Conservation (phyloP, 2,329 filamentous ascomycete genomes). For the Orbilia quercus region DNA sequence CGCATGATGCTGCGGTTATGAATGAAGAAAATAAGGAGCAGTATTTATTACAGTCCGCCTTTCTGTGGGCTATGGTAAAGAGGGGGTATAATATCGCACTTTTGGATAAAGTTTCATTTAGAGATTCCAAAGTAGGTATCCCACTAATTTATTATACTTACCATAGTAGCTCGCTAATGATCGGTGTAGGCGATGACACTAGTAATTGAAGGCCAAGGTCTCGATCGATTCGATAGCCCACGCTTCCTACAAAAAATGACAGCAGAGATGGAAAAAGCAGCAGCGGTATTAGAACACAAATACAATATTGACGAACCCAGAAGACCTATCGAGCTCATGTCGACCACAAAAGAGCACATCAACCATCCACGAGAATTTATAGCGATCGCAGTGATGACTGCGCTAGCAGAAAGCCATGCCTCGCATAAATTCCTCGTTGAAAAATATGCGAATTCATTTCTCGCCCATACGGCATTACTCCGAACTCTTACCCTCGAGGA, state of each 20-base stretch:
- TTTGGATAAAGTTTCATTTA: constrained; percentile 73
- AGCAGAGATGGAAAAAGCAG: constrained; percentile 2
- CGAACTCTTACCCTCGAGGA: constrained; percentile 12
- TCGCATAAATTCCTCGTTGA: constrained; percentile 6
- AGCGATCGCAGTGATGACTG: constrained; percentile 12
- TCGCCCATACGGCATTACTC: constrained; percentile 15
- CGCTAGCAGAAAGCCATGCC: constrained; percentile 1
- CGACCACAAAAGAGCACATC: not conserved
- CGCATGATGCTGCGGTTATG: constrained; percentile 70
- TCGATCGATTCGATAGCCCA: constrained; percentile 23
- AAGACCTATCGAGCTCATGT: not conserved
- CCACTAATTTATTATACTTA: not conserved
- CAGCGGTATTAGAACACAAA: constrained; percentile 3
- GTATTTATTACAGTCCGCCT: constrained; percentile 63
- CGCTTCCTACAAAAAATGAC: constrained; percentile 17
- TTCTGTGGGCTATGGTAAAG: constrained; percentile 70
- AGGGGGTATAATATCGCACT: constrained; percentile 73
- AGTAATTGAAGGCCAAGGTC: constrained; percentile 60
- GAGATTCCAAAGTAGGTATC: constrained; percentile 71
- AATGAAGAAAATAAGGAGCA: constrained; percentile 58
- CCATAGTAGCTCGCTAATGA: not conserved
- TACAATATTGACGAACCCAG: not conserved
- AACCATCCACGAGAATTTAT: constrained; percentile 26
- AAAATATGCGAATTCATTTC: constrained; percentile 14
- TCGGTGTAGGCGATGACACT: constrained; percentile 64